Evolutionary conservation across 2,329 filamentous ascomycete species (phyloP).

Genomic region (Allantophomopsis lycopodina): DNA sequence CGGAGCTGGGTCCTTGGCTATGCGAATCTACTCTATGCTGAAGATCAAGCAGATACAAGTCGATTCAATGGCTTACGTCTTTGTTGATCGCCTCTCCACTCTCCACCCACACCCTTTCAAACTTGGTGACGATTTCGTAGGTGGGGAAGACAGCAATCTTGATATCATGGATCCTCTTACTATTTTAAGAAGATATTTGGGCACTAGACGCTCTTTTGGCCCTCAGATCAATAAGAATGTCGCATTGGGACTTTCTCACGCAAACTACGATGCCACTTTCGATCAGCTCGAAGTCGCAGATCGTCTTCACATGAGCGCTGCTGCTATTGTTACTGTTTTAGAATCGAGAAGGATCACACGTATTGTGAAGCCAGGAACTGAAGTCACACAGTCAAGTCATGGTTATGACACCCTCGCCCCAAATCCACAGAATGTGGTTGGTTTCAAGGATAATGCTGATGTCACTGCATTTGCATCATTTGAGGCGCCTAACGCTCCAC

Average conservation of each 20-base stretch:
- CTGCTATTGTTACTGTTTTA: conserved; percentile 12
- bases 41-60: conserved; percentile 25
- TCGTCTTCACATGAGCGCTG: conserved; percentile 10
- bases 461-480: conserved; percentile 18
- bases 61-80: conserved; percentile 22
- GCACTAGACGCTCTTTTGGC: conserved; percentile 11
- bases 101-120: conserved; percentile 20
- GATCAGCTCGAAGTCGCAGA: conserved; percentile 16
- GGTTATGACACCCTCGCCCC: conserved; percentile 11
- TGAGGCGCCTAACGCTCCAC: conserved; percentile 9
- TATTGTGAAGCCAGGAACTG: conserved; percentile 7
- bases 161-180: conserved; percentile 9
- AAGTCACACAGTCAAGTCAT: conserved; percentile 5
- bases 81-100: conserved; percentile 23
- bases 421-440: not conserved
- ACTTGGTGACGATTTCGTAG: not conserved
- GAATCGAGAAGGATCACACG: conserved; percentile 16
- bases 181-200: conserved; percentile 13
- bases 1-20: conserved; percentile 21
- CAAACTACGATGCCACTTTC: conserved; percentile 19
- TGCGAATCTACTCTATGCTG: conserved; percentile 21
- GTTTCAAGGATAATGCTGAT: conserved; percentile 14
- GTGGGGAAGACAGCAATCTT: conserved; percentile 5
- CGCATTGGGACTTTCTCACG: conserved; percentile 16
- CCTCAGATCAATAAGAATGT: conserved; percentile 15